These are phyloP conservation scores for Hyparrhenia diplandra DNA, from an alignment of 176 grass and related monocot species.

Conservation along the genomic window DNA sequence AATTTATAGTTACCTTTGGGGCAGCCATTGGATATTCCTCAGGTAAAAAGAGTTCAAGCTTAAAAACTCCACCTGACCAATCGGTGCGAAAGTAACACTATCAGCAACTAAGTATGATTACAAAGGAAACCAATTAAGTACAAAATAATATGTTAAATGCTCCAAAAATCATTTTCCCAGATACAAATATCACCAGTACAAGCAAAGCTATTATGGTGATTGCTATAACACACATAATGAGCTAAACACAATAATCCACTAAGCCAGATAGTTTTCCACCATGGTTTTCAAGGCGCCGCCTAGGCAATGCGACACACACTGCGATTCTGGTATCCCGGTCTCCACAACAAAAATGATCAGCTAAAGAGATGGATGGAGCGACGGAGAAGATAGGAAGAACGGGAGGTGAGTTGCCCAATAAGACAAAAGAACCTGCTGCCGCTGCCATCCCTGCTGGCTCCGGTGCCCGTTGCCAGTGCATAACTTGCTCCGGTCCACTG, in stretches of 20 bases:
- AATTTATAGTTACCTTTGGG: conserved; percentile 60
- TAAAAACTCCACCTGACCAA: conserved; percentile 85
- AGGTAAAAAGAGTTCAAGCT: conserved; percentile 99
- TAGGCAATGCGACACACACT: background rate
- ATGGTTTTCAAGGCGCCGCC: background rate
- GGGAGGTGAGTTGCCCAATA: background rate
- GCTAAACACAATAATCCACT: background rate
- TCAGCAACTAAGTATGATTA: background rate
- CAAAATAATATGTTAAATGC: conserved; percentile 21
- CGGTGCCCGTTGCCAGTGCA: background rate
- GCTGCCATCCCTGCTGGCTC: background rate
- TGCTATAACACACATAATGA: background rate
- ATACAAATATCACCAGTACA: background rate
- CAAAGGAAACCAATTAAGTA: background rate
- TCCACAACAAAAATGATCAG: background rate
- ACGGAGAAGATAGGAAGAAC: background rate
- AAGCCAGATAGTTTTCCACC: background rate
- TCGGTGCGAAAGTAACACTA: background rate
- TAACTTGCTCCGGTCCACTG: background rate
- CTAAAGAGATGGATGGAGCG: background rate
- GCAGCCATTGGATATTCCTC: conserved; percentile 99
- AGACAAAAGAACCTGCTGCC: background rate
- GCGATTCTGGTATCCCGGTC: background rate
- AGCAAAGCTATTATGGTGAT: background rate
- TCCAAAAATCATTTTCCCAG: background rate